A percentile compares a stretch with the other conserved stretches of the same genome.
Evolutionary conservation across 768 basidiomycete species (phyloP).

Genomic region (Lyophyllum decastes): DNA sequence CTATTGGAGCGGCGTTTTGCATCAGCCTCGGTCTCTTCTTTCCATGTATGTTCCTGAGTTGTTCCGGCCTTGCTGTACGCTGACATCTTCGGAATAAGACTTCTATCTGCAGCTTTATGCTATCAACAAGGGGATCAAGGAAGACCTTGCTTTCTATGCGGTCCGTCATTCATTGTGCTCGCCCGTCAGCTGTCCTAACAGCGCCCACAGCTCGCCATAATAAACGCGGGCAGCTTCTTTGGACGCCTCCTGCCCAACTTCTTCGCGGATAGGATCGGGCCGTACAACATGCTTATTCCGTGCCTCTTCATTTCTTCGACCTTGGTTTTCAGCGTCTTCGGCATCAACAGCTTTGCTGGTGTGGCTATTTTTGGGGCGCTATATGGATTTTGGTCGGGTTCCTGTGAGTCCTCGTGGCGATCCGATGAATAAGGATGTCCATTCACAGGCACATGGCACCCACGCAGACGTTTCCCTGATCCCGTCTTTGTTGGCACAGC

Average conservation of each 20-base stretch:
- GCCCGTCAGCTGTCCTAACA: background rate
- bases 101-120: slow-evolving; percentile 59
- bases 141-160: slow-evolving; percentile 45
- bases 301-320: slow-evolving; percentile 40
- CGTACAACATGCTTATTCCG: slow-evolving; percentile 51
- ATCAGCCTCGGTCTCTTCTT: slow-evolving; percentile 53
- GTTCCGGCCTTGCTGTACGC: slow-evolving; percentile 21
- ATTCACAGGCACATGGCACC: too few species aligned
- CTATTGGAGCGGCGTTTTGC: slow-evolving; percentile 14
- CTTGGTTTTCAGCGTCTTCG: slow-evolving; percentile 49
- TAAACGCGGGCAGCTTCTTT: slow-evolving; percentile 53
- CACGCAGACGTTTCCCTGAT: slow-evolving; percentile 38
- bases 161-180: slow-evolving; percentile 29
- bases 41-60: slow-evolving; percentile 39
- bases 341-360: slow-evolving; percentile 35
- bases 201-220: slow-evolving; percentile 41
- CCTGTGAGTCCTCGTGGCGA: too few species aligned
- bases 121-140: slow-evolving; percentile 39
- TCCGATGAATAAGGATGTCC: too few species aligned
- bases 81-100: slow-evolving; percentile 28
- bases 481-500: slow-evolving; percentile 27
- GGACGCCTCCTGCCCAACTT: slow-evolving; percentile 60
- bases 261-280: slow-evolving; percentile 50
- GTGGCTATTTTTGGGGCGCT: slow-evolving; percentile 43
- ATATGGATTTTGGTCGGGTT: slow-evolving; percentile 35